Base-by-base conservation (phyloP, 148 eudicot species). In the Beta vulgaris region DNA sequence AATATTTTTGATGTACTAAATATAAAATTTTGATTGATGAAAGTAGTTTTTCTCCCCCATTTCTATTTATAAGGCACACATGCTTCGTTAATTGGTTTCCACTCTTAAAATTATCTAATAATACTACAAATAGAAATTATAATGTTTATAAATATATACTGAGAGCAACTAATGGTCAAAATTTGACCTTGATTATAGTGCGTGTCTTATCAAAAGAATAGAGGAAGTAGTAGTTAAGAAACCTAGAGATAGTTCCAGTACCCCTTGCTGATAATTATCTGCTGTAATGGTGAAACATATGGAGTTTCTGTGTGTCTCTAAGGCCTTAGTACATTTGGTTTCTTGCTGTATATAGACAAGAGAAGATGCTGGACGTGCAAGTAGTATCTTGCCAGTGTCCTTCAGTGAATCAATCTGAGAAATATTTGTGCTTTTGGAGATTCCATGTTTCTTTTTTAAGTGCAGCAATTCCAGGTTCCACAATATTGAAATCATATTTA, bases 391-490 rank as follows among this genome's bases (percentile, higher is more conserved):
- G 8, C 31, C 61, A 16, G 32, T 71, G 31, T 35, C 10, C 44
- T 71, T 28, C 6, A 13, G 2, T 40, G 31, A 14, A 7, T 62
- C 19, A 4, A 37, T 51, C 9, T 70, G 60, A 23, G 10, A 31
- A 57, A 12, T 42, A 71, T 53, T 13, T 54, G 29, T 23, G 70
- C 40, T 58, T 25, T 71, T 36, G 2, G 18, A 55, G 14, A 37
- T 73, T 36, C n/a, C 23, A 55, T 74, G 35, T 68, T 23, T 75
- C 39, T 42, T 57, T 29, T 25, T 67, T 67, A 40, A 29, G 39
- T 55, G 57, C 21, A 76, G n/a, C 6, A 40, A 25, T 68, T 54
- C 23, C 19, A 54, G 14, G 15, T 51, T 40, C 26, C 34, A 71
- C 25, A 36, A 37, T 37, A 23, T 43, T 53, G 2, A 36, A 40